These are phyloP conservation scores for Rhodotorula kratochvilovae DNA, from an alignment of 768 basidiomycete species.

Conservation along the genomic window DNA sequence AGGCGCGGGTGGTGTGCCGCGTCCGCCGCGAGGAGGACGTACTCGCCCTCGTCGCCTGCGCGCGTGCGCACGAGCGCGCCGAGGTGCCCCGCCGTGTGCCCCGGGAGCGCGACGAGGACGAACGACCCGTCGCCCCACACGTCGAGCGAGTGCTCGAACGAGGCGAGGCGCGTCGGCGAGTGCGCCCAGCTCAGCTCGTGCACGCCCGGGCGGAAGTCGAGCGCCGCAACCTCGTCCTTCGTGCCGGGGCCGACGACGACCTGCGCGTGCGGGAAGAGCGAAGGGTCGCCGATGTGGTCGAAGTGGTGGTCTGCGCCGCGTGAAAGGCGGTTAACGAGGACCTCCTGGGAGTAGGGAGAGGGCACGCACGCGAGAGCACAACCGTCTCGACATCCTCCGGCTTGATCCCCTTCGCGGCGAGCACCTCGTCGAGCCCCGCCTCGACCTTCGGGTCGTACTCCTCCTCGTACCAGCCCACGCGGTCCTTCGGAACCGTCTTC, in stretches of 20 bases:
- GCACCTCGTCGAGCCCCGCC: constrained; percentile 5
- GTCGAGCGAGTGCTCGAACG: constrained; percentile 31
- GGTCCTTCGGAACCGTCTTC: background rate
- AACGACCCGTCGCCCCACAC: constrained; percentile 26
- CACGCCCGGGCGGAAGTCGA: background rate
- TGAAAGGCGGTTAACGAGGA: background rate
- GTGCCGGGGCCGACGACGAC: constrained; percentile 25
- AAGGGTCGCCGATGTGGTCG: constrained; percentile 23
- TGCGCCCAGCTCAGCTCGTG: constrained; percentile 18
- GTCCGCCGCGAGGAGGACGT: constrained; percentile 35
- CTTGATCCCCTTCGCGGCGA: constrained; percentile 9
- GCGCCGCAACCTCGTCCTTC: background rate
- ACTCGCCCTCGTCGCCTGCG: constrained; percentile 5
- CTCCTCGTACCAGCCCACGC: too few species aligned
- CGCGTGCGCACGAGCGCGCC: constrained; percentile 23
- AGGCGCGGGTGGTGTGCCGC: constrained; percentile 20
- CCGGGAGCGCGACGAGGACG: constrained; percentile 13
- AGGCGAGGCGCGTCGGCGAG: constrained; percentile 13
- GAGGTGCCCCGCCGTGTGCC: constrained; percentile 33
- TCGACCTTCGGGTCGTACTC: too few species aligned
- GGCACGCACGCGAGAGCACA: constrained; percentile 20
- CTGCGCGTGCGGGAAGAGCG: constrained; percentile 18
- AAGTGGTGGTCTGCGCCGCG: constrained; percentile 18
- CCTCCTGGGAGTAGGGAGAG: too few species aligned
- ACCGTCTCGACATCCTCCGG: constrained; percentile 12